Conservation (phyloP, 1,139 yeast genomes). For the Schwanniomyces etchellsii region DNA sequence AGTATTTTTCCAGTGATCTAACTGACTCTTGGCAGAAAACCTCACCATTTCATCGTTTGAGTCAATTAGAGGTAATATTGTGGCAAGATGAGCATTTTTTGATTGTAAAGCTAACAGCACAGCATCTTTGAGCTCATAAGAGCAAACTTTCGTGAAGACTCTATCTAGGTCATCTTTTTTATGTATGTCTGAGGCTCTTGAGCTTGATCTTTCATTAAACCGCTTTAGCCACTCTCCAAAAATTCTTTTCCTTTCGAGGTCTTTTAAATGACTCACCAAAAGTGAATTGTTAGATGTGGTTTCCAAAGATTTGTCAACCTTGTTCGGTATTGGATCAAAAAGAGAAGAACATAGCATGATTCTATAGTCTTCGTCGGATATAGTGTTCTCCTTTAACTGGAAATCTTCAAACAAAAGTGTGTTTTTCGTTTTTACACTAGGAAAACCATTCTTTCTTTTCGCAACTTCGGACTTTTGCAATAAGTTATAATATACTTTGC, state of each 20-base stretch:
- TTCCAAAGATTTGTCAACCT: no score
- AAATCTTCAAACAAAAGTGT: no score
- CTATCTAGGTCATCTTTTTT: slow-evolving; percentile 37
- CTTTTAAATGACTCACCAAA: slow-evolving; percentile 15
- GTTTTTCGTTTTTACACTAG: no score
- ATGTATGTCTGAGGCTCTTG: slow-evolving; percentile 7
- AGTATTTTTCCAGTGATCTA: slow-evolving; percentile 58
- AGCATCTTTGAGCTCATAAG: slow-evolving; percentile 59
- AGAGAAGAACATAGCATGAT: no score
- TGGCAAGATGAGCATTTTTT: slow-evolving; percentile 64
- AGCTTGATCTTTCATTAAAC: slow-evolving; percentile 14
- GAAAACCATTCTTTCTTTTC: no score
- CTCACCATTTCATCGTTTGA: slow-evolving; percentile 58
- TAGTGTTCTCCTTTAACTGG: no score
- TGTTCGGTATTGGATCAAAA: no score
- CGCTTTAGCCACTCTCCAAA: slow-evolving; percentile 37
- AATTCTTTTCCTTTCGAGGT: slow-evolving; percentile 31
- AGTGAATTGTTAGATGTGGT: no score
- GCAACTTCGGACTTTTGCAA: no score
- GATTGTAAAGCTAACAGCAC: slow-evolving; percentile 52
- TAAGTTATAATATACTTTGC: no score
- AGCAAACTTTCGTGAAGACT: slow-evolving; percentile 48
- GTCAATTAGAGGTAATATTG: slow-evolving; percentile 63
- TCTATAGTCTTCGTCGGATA: no score
- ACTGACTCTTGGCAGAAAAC: slow-evolving; percentile 52